phyloP scores from a whole-genome alignment of 192 early-diverging fungal genomes.

The Jimgerdemannia lactiflua region DNA sequence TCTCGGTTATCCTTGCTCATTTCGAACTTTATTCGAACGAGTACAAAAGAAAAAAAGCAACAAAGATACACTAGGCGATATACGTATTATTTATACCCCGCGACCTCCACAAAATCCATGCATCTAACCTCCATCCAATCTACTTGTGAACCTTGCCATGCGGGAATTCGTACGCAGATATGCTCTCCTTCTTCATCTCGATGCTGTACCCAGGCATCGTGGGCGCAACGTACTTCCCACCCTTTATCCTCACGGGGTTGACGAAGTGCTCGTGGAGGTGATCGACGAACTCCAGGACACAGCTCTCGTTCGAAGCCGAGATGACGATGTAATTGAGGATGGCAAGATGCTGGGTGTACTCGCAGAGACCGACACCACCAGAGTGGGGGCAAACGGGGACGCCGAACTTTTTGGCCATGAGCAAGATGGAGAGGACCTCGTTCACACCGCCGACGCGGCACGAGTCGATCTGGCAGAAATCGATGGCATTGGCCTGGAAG shows the following conservation, averaged over 20 bases:
- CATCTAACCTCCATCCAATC: background rate
- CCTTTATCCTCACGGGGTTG: constrained; percentile 26
- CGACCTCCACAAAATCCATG: background rate
- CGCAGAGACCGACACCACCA: constrained; percentile 34
- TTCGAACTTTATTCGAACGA: too few relatives aligned
- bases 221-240: constrained; percentile 25
- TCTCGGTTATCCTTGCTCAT: too few relatives aligned
- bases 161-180: constrained; percentile 34
- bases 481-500: constrained; percentile 38
- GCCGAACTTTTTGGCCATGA: constrained; percentile 38
- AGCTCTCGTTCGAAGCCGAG: constrained; percentile 21
- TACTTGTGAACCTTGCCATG: constrained; percentile 22
- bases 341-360: constrained; percentile 35
- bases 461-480: constrained; percentile 36
- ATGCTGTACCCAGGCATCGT: constrained; percentile 27
- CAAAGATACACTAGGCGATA: too few relatives aligned
- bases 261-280: constrained; percentile 36
- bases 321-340: constrained; percentile 36
- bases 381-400: constrained; percentile 35
- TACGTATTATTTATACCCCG: too few relatives aligned
- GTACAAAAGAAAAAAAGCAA: too few relatives aligned
- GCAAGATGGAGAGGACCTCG: constrained; percentile 30
- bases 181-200: constrained; percentile 30
- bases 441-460: constrained; percentile 38
- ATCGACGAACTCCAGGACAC: constrained; percentile 38